Evolutionary conservation across 148 eudicot genomes (phyloP).

Genomic region (Rhododendron griersonianum): DNA sequence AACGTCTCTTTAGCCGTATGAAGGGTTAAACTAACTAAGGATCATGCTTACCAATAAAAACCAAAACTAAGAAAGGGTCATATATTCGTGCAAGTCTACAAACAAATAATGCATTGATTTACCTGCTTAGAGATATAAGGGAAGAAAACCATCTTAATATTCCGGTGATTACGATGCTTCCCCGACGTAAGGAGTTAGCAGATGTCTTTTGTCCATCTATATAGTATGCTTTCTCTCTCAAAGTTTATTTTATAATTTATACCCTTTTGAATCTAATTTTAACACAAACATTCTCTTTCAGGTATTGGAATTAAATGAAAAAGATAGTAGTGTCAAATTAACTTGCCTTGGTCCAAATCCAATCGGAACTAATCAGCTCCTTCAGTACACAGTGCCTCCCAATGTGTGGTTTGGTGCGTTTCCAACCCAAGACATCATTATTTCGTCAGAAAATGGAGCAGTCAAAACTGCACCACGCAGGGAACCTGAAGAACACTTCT

Average conservation of each 20-base stretch:
- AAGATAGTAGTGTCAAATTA: slow-evolving; percentile 56
- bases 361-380: slow-evolving; percentile 39
- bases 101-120: background rate
- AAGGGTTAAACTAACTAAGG: background rate
- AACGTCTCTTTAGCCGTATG: background rate
- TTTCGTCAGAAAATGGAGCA: slow-evolving; percentile 31
- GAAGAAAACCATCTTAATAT: background rate
- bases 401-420: slow-evolving; percentile 88
- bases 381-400: slow-evolving; percentile 79
- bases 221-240: background rate
- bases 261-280: background rate
- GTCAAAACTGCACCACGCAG: slow-evolving; percentile 32
- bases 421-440: slow-evolving; percentile 54
- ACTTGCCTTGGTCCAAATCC: slow-evolving; percentile 67
- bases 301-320: slow-evolving; percentile 70
- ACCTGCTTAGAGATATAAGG: background rate
- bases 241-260: background rate
- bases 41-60: background rate
- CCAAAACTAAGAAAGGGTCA: background rate
- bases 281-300: slow-evolving; percentile 13
- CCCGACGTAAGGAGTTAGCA: background rate
- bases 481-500: slow-evolving; percentile 60
- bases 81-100: background rate
- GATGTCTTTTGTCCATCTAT: background rate
- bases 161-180: background rate